A percentile compares a stretch with the other conserved stretches of the same genome.
Conservation (phyloP, 2,329 filamentous ascomycete species). For the Zymoseptoria brevis region DNA sequence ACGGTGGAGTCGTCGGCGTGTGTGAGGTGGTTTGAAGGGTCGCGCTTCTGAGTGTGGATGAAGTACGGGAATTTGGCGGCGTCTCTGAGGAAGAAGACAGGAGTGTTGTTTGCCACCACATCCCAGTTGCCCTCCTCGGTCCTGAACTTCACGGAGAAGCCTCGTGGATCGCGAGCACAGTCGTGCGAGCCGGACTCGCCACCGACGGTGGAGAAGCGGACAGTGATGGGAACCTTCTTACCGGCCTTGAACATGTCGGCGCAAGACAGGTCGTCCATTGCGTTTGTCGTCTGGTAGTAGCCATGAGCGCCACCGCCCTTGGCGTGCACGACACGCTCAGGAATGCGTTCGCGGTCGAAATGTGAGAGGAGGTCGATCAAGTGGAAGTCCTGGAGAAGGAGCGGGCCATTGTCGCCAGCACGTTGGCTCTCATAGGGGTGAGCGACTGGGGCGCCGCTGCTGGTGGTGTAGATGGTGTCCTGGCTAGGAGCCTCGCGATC, state of each 20-base stretch:
- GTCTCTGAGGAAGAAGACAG: slow-evolving; percentile 68
- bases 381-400: slow-evolving; percentile 48
- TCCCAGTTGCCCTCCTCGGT: slow-evolving; percentile 70
- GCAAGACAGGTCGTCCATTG: slow-evolving; percentile 38
- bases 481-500: slow-evolving; percentile 38
- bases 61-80: slow-evolving; percentile 66
- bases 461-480: slow-evolving; percentile 42
- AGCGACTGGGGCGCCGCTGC: slow-evolving; percentile 42
- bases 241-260: slow-evolving; percentile 50
- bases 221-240: slow-evolving; percentile 60
- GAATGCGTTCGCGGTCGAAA: slow-evolving; percentile 45
- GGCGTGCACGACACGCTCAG: slow-evolving; percentile 45
- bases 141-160: slow-evolving; percentile 65
- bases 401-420: slow-evolving; percentile 50
- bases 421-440: slow-evolving; percentile 51
- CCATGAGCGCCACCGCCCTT: slow-evolving; percentile 45
- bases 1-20: slow-evolving; percentile 57
- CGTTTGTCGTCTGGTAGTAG: slow-evolving; percentile 40
- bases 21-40: slow-evolving; percentile 61
- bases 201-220: slow-evolving; percentile 68
- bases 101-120: slow-evolving; percentile 65
- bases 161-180: slow-evolving; percentile 62
- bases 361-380: slow-evolving; percentile 43
- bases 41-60: slow-evolving; percentile 68
- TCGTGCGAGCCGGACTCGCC: slow-evolving; percentile 66